Conservation (phyloP, 2,329 filamentous ascomycete genomes). For the Exophiala alcalophila region DNA sequence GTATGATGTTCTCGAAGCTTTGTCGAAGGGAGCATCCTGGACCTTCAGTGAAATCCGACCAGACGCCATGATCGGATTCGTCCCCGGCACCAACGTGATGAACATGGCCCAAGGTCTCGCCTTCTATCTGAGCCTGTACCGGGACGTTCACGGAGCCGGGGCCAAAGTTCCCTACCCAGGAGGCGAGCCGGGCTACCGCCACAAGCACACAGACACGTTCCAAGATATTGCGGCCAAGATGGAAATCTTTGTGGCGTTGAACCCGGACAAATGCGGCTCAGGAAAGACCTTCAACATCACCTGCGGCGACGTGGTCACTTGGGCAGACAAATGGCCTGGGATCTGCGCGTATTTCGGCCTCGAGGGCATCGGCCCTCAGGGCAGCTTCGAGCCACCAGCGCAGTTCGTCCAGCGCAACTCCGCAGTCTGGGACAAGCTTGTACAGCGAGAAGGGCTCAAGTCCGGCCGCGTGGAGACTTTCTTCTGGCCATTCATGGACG, state of each 20-base stretch:
- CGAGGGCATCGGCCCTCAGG: constrained; percentile 29
- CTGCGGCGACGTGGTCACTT: constrained; percentile 31
- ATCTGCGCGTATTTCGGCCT: constrained; percentile 36
- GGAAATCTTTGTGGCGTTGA: constrained; percentile 33
- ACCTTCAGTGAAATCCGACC: constrained; percentile 39
- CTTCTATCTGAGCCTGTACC: constrained; percentile 34
- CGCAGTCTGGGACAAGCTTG: constrained; percentile 23
- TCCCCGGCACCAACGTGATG: constrained; percentile 33
- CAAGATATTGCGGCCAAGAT: constrained; percentile 32
- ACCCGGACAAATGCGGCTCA: constrained; percentile 29
- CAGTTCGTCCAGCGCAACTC: constrained; percentile 26
- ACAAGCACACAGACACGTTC: constrained; percentile 32
- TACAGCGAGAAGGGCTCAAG: constrained; percentile 19
- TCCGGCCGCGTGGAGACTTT: constrained; percentile 24
- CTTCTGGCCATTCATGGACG: constrained; percentile 26
- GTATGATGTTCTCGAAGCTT: constrained; percentile 28
- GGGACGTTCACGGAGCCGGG: constrained; percentile 29
- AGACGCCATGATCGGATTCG: constrained; percentile 35
- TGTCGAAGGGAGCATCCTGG: constrained; percentile 33
- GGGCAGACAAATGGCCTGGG: constrained; percentile 32
- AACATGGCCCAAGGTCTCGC: constrained; percentile 34
- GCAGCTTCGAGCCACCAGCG: constrained; percentile 15
- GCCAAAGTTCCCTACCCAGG: constrained; percentile 33
- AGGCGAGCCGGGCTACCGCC: constrained; percentile 25
- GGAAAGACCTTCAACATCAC: constrained; percentile 34